Percentiles rank a stretch among this genome's conserved stretches.
phyloP scores from a whole-genome alignment of 805 yeast genomes.

The Pichia membranifaciens region DNA sequence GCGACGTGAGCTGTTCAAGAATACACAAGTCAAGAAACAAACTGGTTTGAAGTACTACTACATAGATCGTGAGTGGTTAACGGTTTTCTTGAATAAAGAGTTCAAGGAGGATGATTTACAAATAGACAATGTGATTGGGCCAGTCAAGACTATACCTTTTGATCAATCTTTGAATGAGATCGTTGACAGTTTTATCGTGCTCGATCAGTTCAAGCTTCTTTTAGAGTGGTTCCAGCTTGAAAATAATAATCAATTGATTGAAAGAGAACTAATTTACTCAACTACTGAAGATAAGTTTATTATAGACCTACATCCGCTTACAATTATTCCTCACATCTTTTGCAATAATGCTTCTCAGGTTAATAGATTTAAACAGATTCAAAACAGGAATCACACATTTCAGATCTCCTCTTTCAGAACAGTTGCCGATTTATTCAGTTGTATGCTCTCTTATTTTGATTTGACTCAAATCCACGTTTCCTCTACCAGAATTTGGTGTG shows the following conservation, averaged over 20 bases:
- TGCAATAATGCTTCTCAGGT: slow-evolving; percentile 16
- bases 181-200: slow-evolving; percentile 35
- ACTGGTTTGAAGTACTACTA: slow-evolving; percentile 48
- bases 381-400: slow-evolving; percentile 28
- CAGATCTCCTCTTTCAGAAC: slow-evolving; percentile 33
- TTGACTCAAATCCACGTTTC: slow-evolving; percentile 12
- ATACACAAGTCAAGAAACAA: slow-evolving; percentile 15
- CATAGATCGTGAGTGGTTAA: slow-evolving; percentile 43
- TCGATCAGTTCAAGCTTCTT: slow-evolving; percentile 39
- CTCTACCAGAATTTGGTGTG: slow-evolving; percentile 22
- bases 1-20: slow-evolving; percentile 18
- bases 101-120: slow-evolving; percentile 27
- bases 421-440: slow-evolving; percentile 22
- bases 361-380: slow-evolving; percentile 29
- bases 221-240: slow-evolving; percentile 50
- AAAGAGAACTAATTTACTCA: slow-evolving; percentile 30
- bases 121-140: slow-evolving; percentile 34
- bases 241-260: slow-evolving; percentile 33
- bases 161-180: slow-evolving; percentile 28
- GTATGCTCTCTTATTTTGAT: slow-evolving; percentile 15
- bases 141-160: slow-evolving; percentile 43
- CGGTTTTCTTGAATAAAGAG: slow-evolving; percentile 33
- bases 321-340: slow-evolving; percentile 26
- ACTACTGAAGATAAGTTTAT: slow-evolving; percentile 21
- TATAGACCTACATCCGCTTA: slow-evolving; percentile 23